Base-by-base conservation (phyloP, 2,329 filamentous ascomycete species). In the Tolypocladium cylindrosporum region DNA sequence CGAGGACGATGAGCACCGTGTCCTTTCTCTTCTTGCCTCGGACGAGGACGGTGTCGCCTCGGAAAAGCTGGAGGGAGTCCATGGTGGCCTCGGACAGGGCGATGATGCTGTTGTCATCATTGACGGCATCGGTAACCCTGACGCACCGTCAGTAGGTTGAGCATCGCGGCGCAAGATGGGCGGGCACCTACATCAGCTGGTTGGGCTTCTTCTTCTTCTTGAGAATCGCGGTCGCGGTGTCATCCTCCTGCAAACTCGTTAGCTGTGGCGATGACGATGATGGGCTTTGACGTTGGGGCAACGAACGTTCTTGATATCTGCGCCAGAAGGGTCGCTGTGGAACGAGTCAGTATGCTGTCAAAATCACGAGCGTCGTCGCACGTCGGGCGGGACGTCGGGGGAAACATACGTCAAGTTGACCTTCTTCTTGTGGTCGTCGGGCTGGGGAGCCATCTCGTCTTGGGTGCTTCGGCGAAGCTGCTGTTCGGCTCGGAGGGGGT, bases 151-250 rank as follows among this genome's bases (percentile, higher is more conserved):
- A 72, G 61, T 60, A 62, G 60, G 63, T 42, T 58, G 16, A 36
- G 51, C 39, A 4, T 24, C 27, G 56, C n/a, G 55, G 4, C 16
- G 37, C 16, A 14, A 16, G n/a, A 21, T 19, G 9, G 16, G 31
- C 16, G 41, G 56, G 37, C 50, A 75, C 87, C 74, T 82, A 96
- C 91, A 99, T 96, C 74, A 99, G 79, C 71, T 93, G 95, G 79
- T 99, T 99, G 68, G 92, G 92, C 90, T 99, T 99, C 92, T 99
- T 99, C 89, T 99, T 99, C 85, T 97, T 97, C 82, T 97, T 97
- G 70, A 99, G 85, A 68, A 99, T 99, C 66, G 94, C 94, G 52
- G 94, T 99, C 56, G 94, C 86, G 62, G 88, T 91, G 72, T 96
- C 94, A 74, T 97, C 90, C 69, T 91, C 87, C 87, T 95, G 69